Base-by-base conservation (phyloP, 129 eudicot species). In the Rutidosis leptorrhynchoides region DNA sequence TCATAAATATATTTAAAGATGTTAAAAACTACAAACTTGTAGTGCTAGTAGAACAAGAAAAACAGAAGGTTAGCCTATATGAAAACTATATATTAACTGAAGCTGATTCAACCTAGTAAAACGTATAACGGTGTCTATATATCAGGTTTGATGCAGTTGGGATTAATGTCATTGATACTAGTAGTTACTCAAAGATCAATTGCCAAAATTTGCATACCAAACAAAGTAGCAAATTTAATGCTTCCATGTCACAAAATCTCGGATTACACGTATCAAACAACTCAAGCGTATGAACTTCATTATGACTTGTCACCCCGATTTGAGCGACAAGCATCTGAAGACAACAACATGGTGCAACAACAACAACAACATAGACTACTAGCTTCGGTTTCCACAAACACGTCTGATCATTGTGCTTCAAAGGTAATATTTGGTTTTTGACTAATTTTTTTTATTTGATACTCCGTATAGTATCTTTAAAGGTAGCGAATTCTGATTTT, bases 61-160 rank as follows among this genome's bases (percentile, higher is more conserved):
- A 16, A 46, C 5, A 46, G 2, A 35, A 35, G 14, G 12, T 35
- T 8, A 35, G 42, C 42, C 12, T 8, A 35, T 35, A 9, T 45
- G 7, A 21, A 46, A n/a, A 45, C 3, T 16, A 3, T 45, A 45
- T 15, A 45, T 16, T n/a, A 46, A 46, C 2, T 46, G 20, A 35
- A 6, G 6, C 2, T 46, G 5, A 16, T 45, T 11, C 20, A 15
- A n/a, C 6, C 20, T 16, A 46, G 19, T 46, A 1, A 46, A 46
- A 3, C 6, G 2, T 16, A 46, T 5, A 46, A 8, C 14, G 42
- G 14, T 35, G 12, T 46, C 4, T 0, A n/a, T 16, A 46, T 46
- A 3, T 74, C 80, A 82, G 86, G 48, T 78, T 52, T 82, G 57
- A 82, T 74, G 86, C 74, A 78, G 53, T 68, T 78, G 22, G 86